phyloP scores from a whole-genome alignment of 225 moss, liverwort and hornwort species.

The Anthoceros angustus region DNA sequence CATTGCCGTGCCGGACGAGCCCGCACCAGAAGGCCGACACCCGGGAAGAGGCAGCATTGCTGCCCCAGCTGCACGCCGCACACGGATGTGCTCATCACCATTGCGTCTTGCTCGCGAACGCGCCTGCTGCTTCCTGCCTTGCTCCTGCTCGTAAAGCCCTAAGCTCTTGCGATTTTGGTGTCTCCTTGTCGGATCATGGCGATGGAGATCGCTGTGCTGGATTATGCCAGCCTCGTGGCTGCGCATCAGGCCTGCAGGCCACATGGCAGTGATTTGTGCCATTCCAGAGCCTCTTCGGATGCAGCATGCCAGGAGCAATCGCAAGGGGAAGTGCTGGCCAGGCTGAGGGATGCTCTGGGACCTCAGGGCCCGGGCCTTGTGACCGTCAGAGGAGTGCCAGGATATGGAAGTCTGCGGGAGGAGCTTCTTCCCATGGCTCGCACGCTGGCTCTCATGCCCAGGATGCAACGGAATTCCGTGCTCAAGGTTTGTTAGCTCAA shows the following conservation, averaged over 20 bases:
- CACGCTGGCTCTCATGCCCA: conserved; percentile 51
- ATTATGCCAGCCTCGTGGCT: not conserved
- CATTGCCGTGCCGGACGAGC: too few relatives aligned
- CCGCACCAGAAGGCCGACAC: not conserved
- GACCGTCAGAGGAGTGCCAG: conserved; percentile 44
- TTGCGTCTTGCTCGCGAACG: not conserved
- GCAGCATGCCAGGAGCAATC: not conserved
- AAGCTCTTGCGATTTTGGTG: not conserved
- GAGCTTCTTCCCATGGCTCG: conserved; percentile 45
- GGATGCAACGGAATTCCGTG: conserved; percentile 24
- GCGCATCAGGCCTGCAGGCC: not conserved
- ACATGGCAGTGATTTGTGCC: not conserved
- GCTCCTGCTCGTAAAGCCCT: not conserved
- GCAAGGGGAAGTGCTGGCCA: not conserved
- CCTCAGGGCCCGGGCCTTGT: conserved; percentile 45
- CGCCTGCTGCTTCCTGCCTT: not conserved
- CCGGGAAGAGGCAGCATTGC: not conserved
- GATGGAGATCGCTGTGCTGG: not conserved
- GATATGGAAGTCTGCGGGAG: conserved; percentile 25
- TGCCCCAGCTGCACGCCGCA: not conserved
- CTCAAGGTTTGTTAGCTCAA: conserved; percentile 34
- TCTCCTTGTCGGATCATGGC: not conserved
- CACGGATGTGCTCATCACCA: not conserved
- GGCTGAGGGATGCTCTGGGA: conserved; percentile 34
- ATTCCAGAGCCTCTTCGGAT: not conserved